Conservation (phyloP, 2,329 filamentous ascomycete species). For the Sarocladium brachiariae region DNA sequence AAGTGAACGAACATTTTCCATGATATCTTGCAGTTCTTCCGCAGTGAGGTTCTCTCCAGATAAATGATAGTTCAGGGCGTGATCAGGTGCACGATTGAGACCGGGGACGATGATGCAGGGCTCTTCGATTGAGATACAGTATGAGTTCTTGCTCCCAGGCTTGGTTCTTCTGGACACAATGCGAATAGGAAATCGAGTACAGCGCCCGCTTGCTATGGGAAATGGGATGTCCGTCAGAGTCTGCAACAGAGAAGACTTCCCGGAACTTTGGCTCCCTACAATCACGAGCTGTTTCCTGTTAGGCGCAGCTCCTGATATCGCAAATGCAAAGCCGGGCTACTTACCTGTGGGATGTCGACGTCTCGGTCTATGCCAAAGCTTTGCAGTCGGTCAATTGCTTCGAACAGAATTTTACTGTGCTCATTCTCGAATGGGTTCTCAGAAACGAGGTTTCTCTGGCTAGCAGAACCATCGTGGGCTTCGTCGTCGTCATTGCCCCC, state of each 20-base stretch:
- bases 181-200: slow-evolving; percentile 30
- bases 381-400: slow-evolving; percentile 29
- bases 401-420: slow-evolving; percentile 26
- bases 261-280: slow-evolving; percentile 29
- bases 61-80: slow-evolving; percentile 17
- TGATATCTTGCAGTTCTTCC: slow-evolving; percentile 22
- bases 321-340: neutral
- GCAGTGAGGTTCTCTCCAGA: slow-evolving; percentile 19
- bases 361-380: slow-evolving; percentile 19
- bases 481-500: too few species aligned
- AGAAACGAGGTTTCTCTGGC: slow-evolving; percentile 10
- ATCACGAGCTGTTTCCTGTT: slow-evolving; percentile 25
- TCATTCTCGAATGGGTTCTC: slow-evolving; percentile 28
- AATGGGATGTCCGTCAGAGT: slow-evolving; percentile 32
- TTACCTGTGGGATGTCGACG: slow-evolving; percentile 28
- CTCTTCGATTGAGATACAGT: slow-evolving; percentile 24
- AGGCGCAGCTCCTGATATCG: too few species aligned
- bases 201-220: slow-evolving; percentile 23
- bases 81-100: slow-evolving; percentile 15
- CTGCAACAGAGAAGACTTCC: slow-evolving; percentile 30
- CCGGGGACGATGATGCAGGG: slow-evolving; percentile 18
- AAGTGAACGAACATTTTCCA: slow-evolving; percentile 22
- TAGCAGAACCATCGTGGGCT: too few species aligned
- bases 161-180: slow-evolving; percentile 28
- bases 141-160: slow-evolving; percentile 19